These are phyloP conservation scores for Apiospora sp. DNA, from an alignment of 2,329 filamentous ascomycete genomes.

Conservation along the genomic window DNA sequence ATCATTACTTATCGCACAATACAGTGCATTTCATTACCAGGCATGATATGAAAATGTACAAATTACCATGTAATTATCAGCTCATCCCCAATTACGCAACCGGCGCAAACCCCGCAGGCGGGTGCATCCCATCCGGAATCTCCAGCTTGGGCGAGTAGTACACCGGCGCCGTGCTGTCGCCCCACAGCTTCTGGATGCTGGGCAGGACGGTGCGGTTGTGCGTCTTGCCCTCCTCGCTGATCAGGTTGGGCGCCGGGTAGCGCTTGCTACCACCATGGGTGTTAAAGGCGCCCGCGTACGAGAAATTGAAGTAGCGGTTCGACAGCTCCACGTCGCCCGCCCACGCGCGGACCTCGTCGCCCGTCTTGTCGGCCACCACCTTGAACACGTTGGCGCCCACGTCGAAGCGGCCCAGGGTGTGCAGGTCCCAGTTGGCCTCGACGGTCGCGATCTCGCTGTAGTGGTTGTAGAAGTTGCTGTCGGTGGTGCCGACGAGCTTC, in stretches of 20 bases:
- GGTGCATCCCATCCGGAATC: slow-evolving; percentile 51
- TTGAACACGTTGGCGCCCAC: slow-evolving; percentile 75
- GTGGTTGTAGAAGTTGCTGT: slow-evolving; percentile 76
- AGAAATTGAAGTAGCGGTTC: slow-evolving; percentile 58
- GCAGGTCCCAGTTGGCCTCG: slow-evolving; percentile 73
- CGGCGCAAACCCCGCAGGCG: slow-evolving; percentile 48
- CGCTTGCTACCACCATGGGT: slow-evolving; percentile 42
- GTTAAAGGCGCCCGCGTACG: slow-evolving; percentile 61
- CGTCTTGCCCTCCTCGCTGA: slow-evolving; percentile 32
- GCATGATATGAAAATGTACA: too few relatives aligned
- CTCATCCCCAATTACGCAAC: too few relatives aligned
- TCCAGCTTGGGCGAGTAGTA: slow-evolving; percentile 53
- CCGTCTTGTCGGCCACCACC: slow-evolving; percentile 66
- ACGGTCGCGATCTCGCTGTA: slow-evolving; percentile 75
- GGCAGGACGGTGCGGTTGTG: slow-evolving; percentile 46
- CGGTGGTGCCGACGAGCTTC: slow-evolving; percentile 71
- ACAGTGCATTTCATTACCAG: too few relatives aligned
- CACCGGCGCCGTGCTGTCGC: slow-evolving; percentile 45
- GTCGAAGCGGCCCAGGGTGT: slow-evolving; percentile 75
- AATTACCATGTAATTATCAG: too few relatives aligned
- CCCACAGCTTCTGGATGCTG: slow-evolving; percentile 49
- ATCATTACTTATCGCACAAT: too few relatives aligned
- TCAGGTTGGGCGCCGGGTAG: slow-evolving; percentile 52
- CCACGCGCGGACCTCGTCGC: slow-evolving; percentile 58
- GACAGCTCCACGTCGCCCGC: slow-evolving; percentile 35